These are phyloP conservation scores for Aspergillus sp. DNA, from an alignment of 2,329 filamentous ascomycete species.

Conservation along the genomic window DNA sequence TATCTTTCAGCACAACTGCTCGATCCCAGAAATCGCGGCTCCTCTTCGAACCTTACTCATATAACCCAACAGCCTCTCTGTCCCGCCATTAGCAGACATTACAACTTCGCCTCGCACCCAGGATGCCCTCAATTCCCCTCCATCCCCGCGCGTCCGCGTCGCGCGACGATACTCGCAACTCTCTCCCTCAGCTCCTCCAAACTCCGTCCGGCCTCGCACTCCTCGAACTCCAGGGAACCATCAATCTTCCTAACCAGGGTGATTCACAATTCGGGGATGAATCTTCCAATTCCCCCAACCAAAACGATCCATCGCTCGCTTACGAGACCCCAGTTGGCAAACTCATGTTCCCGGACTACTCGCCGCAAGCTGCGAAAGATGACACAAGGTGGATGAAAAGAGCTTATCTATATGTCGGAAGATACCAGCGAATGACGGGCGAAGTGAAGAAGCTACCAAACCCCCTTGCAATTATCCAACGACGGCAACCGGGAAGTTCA, in stretches of 20 bases:
- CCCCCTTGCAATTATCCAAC: slow-evolving; percentile 75
- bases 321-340: slow-evolving; percentile 63
- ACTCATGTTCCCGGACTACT: slow-evolving; percentile 76
- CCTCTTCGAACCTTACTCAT: neutral
- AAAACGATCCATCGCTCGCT: slow-evolving; percentile 13
- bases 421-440: slow-evolving; percentile 83
- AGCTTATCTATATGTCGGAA: slow-evolving; percentile 83
- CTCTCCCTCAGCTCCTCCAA: slow-evolving; percentile 78
- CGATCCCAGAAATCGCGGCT: too few species aligned
- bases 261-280: slow-evolving; percentile 30
- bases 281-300: slow-evolving; percentile 20
- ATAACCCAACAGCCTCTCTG: neutral
- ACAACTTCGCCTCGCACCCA: too few species aligned
- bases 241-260: slow-evolving; percentile 66
- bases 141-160: slow-evolving; percentile 26
- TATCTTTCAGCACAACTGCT: neutral
- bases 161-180: slow-evolving; percentile 41
- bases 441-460: slow-evolving; percentile 84
- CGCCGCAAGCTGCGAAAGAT: slow-evolving; percentile 48
- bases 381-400: slow-evolving; percentile 83
- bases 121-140: slow-evolving; percentile 46
- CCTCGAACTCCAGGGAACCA: slow-evolving; percentile 86
- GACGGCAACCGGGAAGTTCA: slow-evolving; percentile 37
- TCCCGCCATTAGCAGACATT: neutral
- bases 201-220: slow-evolving; percentile 88